Base-by-base conservation (phyloP, 2,329 filamentous ascomycete genomes). In the Sporothrix inflata region DNA sequence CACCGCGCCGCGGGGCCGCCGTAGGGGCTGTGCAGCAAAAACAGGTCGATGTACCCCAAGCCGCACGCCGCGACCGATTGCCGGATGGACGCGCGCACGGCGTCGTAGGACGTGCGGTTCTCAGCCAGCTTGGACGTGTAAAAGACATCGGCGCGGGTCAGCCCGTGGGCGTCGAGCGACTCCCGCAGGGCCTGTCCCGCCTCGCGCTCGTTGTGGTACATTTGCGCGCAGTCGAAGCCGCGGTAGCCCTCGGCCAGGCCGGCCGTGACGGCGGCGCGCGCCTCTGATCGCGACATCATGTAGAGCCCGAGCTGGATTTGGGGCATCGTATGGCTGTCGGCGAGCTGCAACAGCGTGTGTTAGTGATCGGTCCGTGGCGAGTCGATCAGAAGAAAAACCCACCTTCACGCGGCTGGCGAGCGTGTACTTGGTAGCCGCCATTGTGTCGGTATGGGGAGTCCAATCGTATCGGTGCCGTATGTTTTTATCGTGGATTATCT, bases 121-220 rank as follows among this genome's bases (percentile, higher is more conserved):
- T 85, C 89, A 1, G 89, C 89, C 16, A 96, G 85, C 82, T 96
- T 97, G 47, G 90, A 91, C 0, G 93, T 96, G 79, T 93, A 94
- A 80, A 93, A 93, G 70, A 96, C 84, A 77, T 94, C 89, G 72
- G 90, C 87, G 5, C 93, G 87, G 74, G 84, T 86, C 38, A 94
- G 79, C 0, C 83, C 84, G 21, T 45, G 19, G 0, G 80, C 21
- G 0, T 8, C 65, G 2, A 34, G 24, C 9, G 69, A 83, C 82
- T 49, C 81, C 2, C 79, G 79, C 74, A 96, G 91, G 9, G 91
- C 90, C 42, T 84, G 82, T 1, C 92, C 92, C 16, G 90, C 88
- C 76, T 92, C 87, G 47, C 84, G 84, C 80, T 96, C 93, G 74
- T 96, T 96, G 78, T 87, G 80, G 75, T 87, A 87, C 84, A 85